Evolutionary conservation across 1,284 basidiomycete genomes (phyloP).

Genomic region (Apiotrichum brassicae): DNA sequence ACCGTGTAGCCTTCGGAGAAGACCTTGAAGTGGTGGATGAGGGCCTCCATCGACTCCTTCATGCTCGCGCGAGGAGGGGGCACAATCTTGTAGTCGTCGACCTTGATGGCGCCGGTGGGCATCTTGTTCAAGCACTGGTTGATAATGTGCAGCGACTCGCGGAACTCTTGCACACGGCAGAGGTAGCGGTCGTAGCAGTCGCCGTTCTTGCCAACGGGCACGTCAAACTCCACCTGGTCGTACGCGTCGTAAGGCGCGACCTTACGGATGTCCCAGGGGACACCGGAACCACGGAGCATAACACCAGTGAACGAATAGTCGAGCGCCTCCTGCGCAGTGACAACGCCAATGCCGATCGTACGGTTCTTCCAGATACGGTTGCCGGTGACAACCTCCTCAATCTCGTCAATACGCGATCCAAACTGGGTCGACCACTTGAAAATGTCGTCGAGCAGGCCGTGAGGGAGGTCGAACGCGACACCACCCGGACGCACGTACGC

Average conservation of each 20-base stretch:
- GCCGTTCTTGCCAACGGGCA: slow-evolving; percentile 92
- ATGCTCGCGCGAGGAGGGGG: slow-evolving; percentile 95
- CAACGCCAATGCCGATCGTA: slow-evolving; percentile 83
- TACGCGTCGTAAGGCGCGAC: slow-evolving; percentile 94
- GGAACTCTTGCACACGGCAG: slow-evolving; percentile 96
- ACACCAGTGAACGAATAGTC: slow-evolving; percentile 95
- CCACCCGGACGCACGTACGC: slow-evolving; percentile 98
- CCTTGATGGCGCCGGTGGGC: slow-evolving; percentile 84
- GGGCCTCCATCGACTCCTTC: slow-evolving; percentile 98
- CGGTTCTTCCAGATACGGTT: slow-evolving; percentile 98
- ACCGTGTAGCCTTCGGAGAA: slow-evolving; percentile 97
- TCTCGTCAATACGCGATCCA: slow-evolving; percentile 75
- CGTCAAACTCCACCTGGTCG: slow-evolving; percentile 94
- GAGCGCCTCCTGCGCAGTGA: slow-evolving; percentile 86
- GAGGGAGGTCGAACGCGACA: slow-evolving; percentile 95
- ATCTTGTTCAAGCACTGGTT: slow-evolving; percentile 94
- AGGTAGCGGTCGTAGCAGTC: slow-evolving; percentile 84
- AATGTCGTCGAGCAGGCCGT: slow-evolving; percentile 93
- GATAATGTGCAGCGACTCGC: slow-evolving; percentile 88
- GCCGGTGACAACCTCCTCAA: slow-evolving; percentile 94
- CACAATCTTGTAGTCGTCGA: slow-evolving; percentile 95
- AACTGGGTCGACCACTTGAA: slow-evolving; percentile 98
- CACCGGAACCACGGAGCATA: slow-evolving; percentile 89
- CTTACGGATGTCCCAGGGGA: slow-evolving; percentile 94
- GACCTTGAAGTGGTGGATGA: slow-evolving; percentile 98